Evolutionary conservation across 257 asterid species (phyloP).

Genomic region (Parsonsia alboflavescens): DNA sequence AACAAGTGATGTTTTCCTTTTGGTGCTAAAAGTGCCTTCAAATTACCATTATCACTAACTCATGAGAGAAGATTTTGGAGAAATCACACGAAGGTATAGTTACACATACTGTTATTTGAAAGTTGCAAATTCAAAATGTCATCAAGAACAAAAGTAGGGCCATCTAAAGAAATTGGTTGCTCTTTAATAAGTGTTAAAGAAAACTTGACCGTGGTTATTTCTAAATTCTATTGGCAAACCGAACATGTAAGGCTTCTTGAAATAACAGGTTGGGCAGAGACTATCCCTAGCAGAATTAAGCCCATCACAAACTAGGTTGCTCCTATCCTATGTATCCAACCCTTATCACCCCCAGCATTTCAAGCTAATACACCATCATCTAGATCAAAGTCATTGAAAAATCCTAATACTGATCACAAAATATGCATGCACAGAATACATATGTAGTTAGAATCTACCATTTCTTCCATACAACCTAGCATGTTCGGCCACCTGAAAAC

Average conservation of each 20-base stretch:
- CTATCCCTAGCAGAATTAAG: not conserved
- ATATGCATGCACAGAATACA: not conserved
- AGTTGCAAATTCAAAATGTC: not conserved
- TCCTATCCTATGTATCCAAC: not conserved
- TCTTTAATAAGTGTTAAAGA: not conserved
- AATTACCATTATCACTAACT: not conserved
- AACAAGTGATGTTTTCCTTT: not conserved
- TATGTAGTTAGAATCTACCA: constrained; percentile 37
- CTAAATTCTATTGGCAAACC: not conserved
- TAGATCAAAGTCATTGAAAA: not conserved
- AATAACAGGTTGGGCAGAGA: not conserved
- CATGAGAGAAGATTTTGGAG: not conserved
- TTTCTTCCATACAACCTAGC: constrained; percentile 75
- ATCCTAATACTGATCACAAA: not conserved
- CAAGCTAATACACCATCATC: not conserved
- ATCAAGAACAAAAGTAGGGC: not conserved
- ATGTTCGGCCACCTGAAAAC: constrained; percentile 71
- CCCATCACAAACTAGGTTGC: not conserved
- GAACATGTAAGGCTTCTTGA: not conserved
- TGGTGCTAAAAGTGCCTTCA: not conserved
- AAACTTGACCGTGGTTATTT: not conserved
- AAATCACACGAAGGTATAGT: not conserved
- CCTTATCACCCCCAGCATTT: not conserved
- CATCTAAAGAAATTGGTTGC: not conserved
- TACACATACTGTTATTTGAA: not conserved